A percentile compares a stretch with the other conserved stretches of the same genome.
phyloP scores from a whole-genome alignment of 768 basidiomycete genomes.

The Suillus spraguei region DNA sequence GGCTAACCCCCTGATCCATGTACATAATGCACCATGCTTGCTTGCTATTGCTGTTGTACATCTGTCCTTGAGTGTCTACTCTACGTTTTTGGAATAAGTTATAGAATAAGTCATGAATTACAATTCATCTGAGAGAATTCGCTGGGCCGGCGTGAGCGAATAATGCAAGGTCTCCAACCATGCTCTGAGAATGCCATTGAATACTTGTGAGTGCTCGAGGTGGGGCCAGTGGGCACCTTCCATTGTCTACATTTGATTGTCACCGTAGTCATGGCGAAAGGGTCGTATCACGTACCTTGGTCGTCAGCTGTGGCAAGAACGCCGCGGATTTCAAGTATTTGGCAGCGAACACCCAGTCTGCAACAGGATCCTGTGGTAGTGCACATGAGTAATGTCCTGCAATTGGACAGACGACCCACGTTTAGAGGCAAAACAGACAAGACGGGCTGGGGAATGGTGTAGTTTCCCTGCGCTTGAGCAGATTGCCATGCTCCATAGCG shows the following conservation, averaged over 20 bases:
- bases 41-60: not conserved
- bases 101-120: not conserved
- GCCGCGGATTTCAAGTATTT: conserved; percentile 26
- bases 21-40: conserved; percentile 7
- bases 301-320: conserved; percentile 39
- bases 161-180: conserved; percentile 45
- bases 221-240: conserved; percentile 69
- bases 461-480: conserved; percentile 43
- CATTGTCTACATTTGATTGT: conserved; percentile 41
- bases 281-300: conserved; percentile 30
- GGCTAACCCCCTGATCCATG: not conserved
- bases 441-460: conserved; percentile 43
- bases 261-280: conserved; percentile 39
- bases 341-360: conserved; percentile 41
- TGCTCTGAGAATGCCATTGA: conserved; percentile 51
- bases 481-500: conserved; percentile 39
- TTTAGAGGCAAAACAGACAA: conserved; percentile 43
- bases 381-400: not conserved
- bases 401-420: conserved; percentile 24
- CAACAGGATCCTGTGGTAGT: conserved; percentile 42
- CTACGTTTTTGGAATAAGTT: not conserved
- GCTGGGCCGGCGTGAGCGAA: not conserved
- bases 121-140: not conserved
- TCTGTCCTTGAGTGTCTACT: not conserved
- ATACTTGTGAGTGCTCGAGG: conserved; percentile 54